Percentiles rank a stretch among this genome's conserved stretches.
Evolutionary conservation across 2,329 filamentous ascomycete genomes (phyloP).

Genomic region (Aspergillus transmontanensis): DNA sequence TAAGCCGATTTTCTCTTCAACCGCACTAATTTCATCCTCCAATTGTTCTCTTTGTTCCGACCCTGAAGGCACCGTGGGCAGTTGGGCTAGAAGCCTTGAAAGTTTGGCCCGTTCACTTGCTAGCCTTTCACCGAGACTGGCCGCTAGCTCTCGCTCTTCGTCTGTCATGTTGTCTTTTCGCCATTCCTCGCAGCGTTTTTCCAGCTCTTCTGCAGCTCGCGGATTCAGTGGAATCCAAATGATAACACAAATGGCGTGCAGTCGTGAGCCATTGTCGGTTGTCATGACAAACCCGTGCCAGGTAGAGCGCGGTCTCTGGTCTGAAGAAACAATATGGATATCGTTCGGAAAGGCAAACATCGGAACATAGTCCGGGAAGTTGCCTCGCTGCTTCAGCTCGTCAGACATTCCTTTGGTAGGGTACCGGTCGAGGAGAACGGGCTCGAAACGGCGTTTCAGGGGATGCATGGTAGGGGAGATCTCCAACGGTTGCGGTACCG

Average conservation of each 20-base stretch:
- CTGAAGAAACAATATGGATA: slow-evolving; percentile 92
- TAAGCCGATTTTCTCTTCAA: slow-evolving; percentile 94
- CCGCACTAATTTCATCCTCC: slow-evolving; percentile 91
- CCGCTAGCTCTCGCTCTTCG: slow-evolving; percentile 90
- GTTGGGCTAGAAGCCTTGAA: slow-evolving; percentile 79
- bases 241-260: slow-evolving; percentile 89
- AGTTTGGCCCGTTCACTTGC: slow-evolving; percentile 86
- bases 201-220: slow-evolving; percentile 76
- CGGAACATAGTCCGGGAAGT: slow-evolving; percentile 94
- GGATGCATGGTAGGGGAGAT: slow-evolving; percentile 93
- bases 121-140: slow-evolving; percentile 84
- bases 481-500: slow-evolving; percentile 85
- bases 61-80: slow-evolving; percentile 79
- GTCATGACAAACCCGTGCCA: slow-evolving; percentile 99
- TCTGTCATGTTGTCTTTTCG: slow-evolving; percentile 94
- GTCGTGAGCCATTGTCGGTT: slow-evolving; percentile 82
- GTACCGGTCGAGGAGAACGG: slow-evolving; percentile 92
- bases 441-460: slow-evolving; percentile 89
- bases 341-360: slow-evolving; percentile 99
- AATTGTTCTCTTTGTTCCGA: slow-evolving; percentile 78
- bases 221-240: slow-evolving; percentile 88
- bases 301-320: slow-evolving; percentile 90
- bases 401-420: slow-evolving; percentile 81
- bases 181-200: slow-evolving; percentile 78
- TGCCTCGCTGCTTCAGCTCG: slow-evolving; percentile 76